Evolutionary conservation across 768 basidiomycete species (phyloP).

Genomic region (Phylloporus sp.): DNA sequence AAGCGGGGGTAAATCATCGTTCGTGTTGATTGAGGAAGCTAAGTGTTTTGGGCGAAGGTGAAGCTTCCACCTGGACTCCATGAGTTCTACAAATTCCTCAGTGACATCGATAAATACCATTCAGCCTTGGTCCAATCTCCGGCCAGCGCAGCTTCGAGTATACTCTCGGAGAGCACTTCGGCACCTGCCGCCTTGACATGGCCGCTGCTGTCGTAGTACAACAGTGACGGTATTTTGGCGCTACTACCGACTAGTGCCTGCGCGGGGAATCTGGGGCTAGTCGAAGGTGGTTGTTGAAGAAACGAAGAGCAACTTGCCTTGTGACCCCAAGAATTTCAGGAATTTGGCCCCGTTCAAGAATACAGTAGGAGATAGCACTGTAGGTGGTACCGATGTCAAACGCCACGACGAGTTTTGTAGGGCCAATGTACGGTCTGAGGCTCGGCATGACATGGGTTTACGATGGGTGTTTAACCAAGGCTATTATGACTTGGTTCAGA

Average conservation of each 20-base stretch:
- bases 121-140: conserved; percentile 19
- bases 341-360: conserved; percentile 5
- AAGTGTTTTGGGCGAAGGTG: conserved; percentile 16
- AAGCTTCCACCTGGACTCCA: conserved; percentile 23
- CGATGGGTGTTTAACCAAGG: too few species aligned
- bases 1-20: conserved; percentile 27
- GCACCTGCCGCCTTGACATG: conserved; percentile 36
- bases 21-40: conserved; percentile 8
- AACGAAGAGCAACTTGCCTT: not conserved
- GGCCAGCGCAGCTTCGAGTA: conserved; percentile 31
- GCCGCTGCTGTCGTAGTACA: conserved; percentile 39
- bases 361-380: conserved; percentile 38
- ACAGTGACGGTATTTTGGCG: conserved; percentile 41
- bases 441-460: too few species aligned
- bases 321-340: conserved; percentile 7
- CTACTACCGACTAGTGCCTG: conserved; percentile 35
- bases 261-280: conserved; percentile 33
- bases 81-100: not conserved
- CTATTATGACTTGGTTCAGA: too few species aligned
- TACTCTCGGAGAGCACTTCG: conserved; percentile 32
- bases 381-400: conserved; percentile 45
- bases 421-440: not conserved
- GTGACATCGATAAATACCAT: conserved; percentile 5
- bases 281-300: not conserved
- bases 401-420: conserved; percentile 36